Evolutionary conservation across 163 green algal species (phyloP).

Genomic region (Chlorella variabilis): DNA sequence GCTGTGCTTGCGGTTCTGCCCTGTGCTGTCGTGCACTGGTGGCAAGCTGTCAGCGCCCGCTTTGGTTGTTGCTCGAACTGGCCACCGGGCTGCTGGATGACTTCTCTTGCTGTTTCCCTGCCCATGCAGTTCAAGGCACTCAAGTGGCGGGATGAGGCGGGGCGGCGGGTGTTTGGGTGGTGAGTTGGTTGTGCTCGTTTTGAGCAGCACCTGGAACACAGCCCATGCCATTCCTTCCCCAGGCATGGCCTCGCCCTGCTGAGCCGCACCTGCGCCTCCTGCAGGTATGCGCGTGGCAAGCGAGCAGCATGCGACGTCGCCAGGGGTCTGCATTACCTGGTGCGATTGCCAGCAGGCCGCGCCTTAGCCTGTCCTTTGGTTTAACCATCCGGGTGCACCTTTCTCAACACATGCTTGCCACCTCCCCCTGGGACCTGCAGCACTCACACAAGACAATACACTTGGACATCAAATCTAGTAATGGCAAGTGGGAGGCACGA

Average conservation of each 20-base stretch:
- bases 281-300: constrained; percentile 22
- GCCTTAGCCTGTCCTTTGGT: no score
- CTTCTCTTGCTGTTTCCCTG: no score
- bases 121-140: constrained; percentile 31
- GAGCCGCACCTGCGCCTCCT: no score
- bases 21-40: not conserved
- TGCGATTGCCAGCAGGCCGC: not conserved
- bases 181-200: not conserved
- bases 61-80: not conserved
- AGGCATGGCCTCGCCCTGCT: not conserved
- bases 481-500: not conserved
- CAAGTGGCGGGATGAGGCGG: constrained; percentile 23
- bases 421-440: constrained; percentile 4
- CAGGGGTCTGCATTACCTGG: constrained; percentile 46
- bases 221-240: no score
- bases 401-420: no score
- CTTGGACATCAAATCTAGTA: constrained; percentile 39
- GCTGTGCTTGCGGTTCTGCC: no score
- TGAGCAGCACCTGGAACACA: not conserved
- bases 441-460: constrained; percentile 45
- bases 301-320: constrained; percentile 44
- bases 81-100: not conserved
- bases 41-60: no score
- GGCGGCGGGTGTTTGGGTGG: constrained; percentile 49
- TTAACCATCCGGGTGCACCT: no score